A percentile compares a stretch with the other conserved stretches of the same genome.
Conservation (phyloP, 306 rosid genomes). For the Astragalus membranaceus region DNA sequence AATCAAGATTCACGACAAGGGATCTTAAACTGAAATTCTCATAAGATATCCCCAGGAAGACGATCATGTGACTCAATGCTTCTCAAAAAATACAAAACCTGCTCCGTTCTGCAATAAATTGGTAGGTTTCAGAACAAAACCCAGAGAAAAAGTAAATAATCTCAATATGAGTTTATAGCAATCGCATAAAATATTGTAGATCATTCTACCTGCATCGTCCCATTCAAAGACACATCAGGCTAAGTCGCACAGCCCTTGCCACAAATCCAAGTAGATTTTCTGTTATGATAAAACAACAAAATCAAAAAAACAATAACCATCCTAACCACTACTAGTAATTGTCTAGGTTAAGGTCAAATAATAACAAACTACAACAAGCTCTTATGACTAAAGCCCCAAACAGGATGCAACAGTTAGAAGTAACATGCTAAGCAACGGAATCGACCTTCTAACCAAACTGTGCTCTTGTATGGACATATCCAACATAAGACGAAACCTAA, state of each 20-base stretch:
- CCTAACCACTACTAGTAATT: slow-evolving; percentile 17
- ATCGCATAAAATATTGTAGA: not conserved
- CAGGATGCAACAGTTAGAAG: slow-evolving; percentile 2
- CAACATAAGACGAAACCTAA: not conserved
- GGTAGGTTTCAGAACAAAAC: slow-evolving; percentile 21
- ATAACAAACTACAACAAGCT: slow-evolving; percentile 24
- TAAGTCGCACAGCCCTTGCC: slow-evolving; percentile 37
- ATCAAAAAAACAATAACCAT: slow-evolving; percentile 38
- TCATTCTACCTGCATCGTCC: slow-evolving; percentile 39
- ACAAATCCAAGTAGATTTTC: slow-evolving; percentile 38
- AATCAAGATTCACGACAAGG: not conserved
- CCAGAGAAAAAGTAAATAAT: not conserved
- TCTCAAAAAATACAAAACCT: slow-evolving; percentile 23
- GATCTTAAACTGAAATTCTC: not conserved
- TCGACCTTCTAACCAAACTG: slow-evolving; percentile 1
- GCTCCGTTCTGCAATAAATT: slow-evolving; percentile 30
- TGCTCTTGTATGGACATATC: slow-evolving; percentile 6
- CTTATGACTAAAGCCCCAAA: slow-evolving; percentile 12
- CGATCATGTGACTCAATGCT: not conserved
- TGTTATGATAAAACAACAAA: slow-evolving; percentile 43
- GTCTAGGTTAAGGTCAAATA: slow-evolving; percentile 12
- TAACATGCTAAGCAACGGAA: slow-evolving; percentile 10
- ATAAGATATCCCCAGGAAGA: slow-evolving; percentile 1
- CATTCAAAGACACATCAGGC: slow-evolving; percentile 33
- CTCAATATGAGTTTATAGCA: not conserved